Evolutionary conservation across 2,329 filamentous ascomycete genomes (phyloP).

Genomic region (Colletotrichum sp.): DNA sequence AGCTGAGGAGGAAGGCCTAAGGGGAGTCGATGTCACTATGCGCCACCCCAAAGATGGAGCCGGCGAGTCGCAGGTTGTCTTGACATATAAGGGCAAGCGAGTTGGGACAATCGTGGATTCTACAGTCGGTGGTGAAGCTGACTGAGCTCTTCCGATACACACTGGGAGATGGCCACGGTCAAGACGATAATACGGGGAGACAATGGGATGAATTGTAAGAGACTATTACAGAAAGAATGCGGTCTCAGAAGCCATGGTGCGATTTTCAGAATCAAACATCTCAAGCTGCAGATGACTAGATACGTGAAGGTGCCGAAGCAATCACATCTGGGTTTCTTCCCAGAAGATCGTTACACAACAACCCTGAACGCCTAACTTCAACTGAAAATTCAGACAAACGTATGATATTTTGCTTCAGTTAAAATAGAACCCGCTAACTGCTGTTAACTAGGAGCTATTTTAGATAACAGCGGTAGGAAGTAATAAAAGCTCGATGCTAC

Average conservation of each 20-base stretch:
- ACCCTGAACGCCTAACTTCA: neutral
- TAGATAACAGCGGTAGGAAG: neutral
- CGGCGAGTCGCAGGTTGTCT: slow-evolving; percentile 45
- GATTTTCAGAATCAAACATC: neutral
- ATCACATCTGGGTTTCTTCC: neutral
- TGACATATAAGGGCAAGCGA: slow-evolving; percentile 56
- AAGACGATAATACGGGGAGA: neutral
- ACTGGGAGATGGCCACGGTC: neutral
- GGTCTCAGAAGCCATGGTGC: neutral
- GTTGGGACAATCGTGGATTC: neutral
- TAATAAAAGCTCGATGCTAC: neutral
- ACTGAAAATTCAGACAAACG: neutral
- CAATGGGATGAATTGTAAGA: neutral
- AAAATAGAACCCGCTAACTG: neutral
- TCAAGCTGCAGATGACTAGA: neutral
- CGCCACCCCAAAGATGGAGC: slow-evolving; percentile 39
- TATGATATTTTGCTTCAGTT: neutral
- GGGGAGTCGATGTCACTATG: slow-evolving; percentile 59
- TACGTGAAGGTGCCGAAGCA: neutral
- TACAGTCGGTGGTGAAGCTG: neutral
- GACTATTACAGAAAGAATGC: neutral
- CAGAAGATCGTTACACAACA: neutral
- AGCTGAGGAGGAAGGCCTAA: slow-evolving; percentile 67
- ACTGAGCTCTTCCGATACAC: neutral
- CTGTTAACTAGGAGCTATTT: neutral